phyloP scores from a whole-genome alignment of 345 rosid species.

The Eucalyptus melliodora region DNA sequence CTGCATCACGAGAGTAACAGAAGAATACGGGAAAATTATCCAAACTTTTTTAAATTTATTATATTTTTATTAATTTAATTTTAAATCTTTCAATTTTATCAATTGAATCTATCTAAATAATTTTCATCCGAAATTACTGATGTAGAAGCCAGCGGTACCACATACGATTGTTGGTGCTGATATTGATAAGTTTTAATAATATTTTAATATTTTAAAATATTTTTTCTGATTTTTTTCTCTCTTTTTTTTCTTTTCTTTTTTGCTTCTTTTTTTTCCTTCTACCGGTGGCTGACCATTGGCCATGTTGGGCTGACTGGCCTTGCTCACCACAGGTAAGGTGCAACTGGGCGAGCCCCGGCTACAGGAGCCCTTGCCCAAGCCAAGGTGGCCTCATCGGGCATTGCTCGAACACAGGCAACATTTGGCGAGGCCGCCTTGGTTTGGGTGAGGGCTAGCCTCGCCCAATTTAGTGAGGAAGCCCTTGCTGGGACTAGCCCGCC shows the following conservation, averaged over 20 bases:
- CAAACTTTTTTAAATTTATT: accelerated
- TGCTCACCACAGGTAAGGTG: accelerated
- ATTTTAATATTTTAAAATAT: too few relatives aligned
- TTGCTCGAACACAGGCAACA: too few relatives aligned
- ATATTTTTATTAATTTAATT: too few relatives aligned
- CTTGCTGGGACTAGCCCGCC: accelerated
- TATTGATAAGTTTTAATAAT: too few relatives aligned
- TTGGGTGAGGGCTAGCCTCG: accelerated
- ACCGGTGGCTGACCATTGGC: accelerated
- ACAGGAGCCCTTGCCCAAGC: too few relatives aligned
- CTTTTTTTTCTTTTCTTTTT: accelerated
- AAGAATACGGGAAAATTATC: not conserved
- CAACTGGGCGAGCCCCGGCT: accelerated
- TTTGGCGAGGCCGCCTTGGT: accelerated
- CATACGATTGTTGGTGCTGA: accelerated
- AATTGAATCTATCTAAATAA: too few relatives aligned
- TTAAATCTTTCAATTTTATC: accelerated
- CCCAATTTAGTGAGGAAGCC: too few relatives aligned
- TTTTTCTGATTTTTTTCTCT: too few relatives aligned
- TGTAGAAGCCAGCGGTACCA: accelerated
- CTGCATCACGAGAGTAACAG: not conserved
- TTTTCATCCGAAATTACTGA: accelerated
- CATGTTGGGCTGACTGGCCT: accelerated
- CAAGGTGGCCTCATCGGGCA: accelerated
- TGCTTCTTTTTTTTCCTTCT: too few relatives aligned